A percentile compares a stretch with the other conserved stretches of the same genome.
phyloP scores from a whole-genome alignment of 2,329 filamentous ascomycete species.

The Talaromyces sp. region DNA sequence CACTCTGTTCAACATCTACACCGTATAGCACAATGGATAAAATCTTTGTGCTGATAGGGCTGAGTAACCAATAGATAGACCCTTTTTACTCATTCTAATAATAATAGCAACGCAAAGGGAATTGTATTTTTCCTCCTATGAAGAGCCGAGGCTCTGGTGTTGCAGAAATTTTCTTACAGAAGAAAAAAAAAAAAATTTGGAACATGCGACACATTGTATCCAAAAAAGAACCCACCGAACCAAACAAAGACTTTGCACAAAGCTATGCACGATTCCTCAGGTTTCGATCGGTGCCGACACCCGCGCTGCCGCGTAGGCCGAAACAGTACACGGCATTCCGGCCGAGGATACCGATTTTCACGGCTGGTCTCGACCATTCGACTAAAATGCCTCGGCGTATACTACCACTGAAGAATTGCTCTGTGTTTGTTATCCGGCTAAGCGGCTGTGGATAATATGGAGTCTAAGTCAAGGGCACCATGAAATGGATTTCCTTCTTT shows the following conservation, averaged over 20 bases:
- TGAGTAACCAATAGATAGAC: no score
- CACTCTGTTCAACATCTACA: no score
- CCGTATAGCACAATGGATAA: no score
- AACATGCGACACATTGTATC: constrained; percentile 3
- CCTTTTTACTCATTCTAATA: no score
- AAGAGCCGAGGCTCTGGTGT: no score
- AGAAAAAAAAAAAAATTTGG: background rate
- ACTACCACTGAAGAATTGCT: background rate
- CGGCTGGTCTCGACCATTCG: background rate
- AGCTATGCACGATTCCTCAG: background rate
- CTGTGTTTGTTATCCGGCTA: background rate
- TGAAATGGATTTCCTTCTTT: background rate
- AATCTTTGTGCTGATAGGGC: no score
- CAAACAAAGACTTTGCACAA: background rate
- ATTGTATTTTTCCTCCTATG: no score
- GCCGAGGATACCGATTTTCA: background rate
- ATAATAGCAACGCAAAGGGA: no score
- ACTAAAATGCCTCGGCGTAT: background rate
- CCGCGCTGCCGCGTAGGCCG: constrained; percentile 27
- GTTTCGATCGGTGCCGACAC: constrained; percentile 24
- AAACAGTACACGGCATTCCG: constrained; percentile 12
- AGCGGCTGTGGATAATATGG: background rate
- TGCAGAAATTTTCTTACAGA: no score
- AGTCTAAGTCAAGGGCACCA: background rate
- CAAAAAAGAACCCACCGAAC: background rate